phyloP scores from a whole-genome alignment of 352 stramenopile genomes.

The Blastocystis sp. region DNA sequence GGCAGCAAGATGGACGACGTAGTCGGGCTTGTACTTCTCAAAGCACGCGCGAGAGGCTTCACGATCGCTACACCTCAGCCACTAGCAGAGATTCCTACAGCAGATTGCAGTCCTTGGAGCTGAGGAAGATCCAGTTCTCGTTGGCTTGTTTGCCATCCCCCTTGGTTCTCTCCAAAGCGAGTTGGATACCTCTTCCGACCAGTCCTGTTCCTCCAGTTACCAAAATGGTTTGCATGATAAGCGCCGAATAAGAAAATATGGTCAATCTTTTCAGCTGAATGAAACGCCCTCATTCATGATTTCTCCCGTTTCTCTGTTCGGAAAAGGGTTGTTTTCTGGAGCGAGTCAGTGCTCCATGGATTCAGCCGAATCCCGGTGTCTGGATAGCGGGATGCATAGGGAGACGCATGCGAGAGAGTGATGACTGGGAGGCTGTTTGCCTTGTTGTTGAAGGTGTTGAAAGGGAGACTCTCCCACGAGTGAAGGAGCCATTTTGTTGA shows the following conservation, averaged over 20 bases:
- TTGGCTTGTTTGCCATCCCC: conserved; percentile 76
- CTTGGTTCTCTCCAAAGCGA: conserved; percentile 79
- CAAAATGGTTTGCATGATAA: conserved; percentile 79
- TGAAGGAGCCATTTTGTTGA: no score
- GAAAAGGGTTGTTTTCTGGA: not conserved
- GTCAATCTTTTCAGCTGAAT: not conserved
- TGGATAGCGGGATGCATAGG: not conserved
- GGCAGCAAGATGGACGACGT: conserved; percentile 96
- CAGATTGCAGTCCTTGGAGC: conserved; percentile 91
- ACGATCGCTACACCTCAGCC: conserved; percentile 77
- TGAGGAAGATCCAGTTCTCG: conserved; percentile 91
- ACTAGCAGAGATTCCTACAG: conserved; percentile 75
- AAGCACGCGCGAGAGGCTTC: conserved; percentile 88
- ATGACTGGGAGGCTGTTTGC: no score
- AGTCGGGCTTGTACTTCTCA: conserved; percentile 88
- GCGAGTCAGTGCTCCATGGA: no score
- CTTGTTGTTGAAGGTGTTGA: not conserved
- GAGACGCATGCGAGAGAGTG: not conserved
- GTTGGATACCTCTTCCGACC: conserved; percentile 84
- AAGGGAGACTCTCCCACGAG: no score
- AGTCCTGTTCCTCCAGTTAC: conserved; percentile 94
- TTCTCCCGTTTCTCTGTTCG: not conserved
- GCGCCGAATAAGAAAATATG: not conserved
- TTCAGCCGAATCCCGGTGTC: no score
- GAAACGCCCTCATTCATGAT: not conserved